Base-by-base conservation (phyloP, 1,284 basidiomycete species). In the Lentinula novae-zelandiae region DNA sequence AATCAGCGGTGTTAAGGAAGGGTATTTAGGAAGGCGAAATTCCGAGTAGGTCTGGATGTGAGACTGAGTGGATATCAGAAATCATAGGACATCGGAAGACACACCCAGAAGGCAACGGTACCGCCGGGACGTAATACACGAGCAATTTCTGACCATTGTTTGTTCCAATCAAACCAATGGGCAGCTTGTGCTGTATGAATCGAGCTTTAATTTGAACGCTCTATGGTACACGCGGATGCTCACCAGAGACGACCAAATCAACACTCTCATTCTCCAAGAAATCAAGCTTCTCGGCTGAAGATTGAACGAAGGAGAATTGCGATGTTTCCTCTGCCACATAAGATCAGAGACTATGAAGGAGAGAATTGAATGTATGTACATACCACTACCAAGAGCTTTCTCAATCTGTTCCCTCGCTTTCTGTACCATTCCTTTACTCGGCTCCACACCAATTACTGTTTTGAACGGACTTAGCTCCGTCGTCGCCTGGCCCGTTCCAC, bases 141-240 rank as follows among this genome's bases (percentile, higher is more conserved):
- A 1, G 79, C 78, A 1, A 87, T 74, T 70, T 93, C 86, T 0
- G 78, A 81, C 90, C 93, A 95, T 5, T 89, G 78, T 62, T 78
- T 81, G 3, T 72, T 69, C 80, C 90, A 91, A 68, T 94, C 79
- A 69, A 95, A 95, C 93, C 93, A 95, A 70, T 96, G 93, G 0
- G 87, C 86, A 0, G 93, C 86, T 73, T 95, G 93, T 1, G 89
- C 92, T 90, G 58, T 3, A 34, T 44, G 20, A 38, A 52, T 42
- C 51, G 20, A 39, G 15, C 6, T 22, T 39, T 40, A 50, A 39
- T 52, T 38, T 8, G 22, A 8, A 8, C 8, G 9, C 9, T 9
- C 44, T 15, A 17, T 33, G 1, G 31, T 34, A 20, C 10, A 9
- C 12, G 5, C 9, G n/a, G 20, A n/a, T 13, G 68, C 76, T 52